Conservation (phyloP, 768 basidiomycete species). For the Dictyophora rubrovolvata region DNA sequence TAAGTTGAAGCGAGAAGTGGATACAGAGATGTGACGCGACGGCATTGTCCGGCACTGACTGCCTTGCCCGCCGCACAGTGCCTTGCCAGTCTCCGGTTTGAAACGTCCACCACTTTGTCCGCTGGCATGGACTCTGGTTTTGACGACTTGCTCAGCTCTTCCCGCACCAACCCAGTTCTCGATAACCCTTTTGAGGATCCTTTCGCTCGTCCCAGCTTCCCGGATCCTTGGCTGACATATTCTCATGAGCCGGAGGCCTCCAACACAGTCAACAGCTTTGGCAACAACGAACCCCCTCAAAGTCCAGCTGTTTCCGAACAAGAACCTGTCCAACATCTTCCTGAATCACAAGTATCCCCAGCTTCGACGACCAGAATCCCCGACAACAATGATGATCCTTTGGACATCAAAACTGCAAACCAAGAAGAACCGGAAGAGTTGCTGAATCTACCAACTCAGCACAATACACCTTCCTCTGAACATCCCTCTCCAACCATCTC, state of each 20-base stretch:
- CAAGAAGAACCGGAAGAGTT: conserved; percentile 5
- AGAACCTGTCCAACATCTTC: background rate
- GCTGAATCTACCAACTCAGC: background rate
- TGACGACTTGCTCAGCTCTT: conserved; percentile 61
- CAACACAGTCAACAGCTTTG: conserved; percentile 4
- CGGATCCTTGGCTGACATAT: conserved; percentile 68
- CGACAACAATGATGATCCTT: background rate
- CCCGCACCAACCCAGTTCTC: conserved; percentile 46
- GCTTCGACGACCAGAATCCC: background rate
- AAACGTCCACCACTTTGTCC: background rate
- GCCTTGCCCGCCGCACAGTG: too few relatives aligned
- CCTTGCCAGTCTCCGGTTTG: background rate
- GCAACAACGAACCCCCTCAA: conserved; percentile 5
- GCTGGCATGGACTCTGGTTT: conserved; percentile 27
- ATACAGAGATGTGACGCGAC: too few relatives aligned
- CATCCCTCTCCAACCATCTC: background rate
- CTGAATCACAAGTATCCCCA: background rate
- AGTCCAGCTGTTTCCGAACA: background rate
- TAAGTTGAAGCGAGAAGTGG: background rate
- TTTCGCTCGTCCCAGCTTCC: conserved; percentile 54
- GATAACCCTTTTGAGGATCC: conserved; percentile 70
- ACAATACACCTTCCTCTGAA: background rate
- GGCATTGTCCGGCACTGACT: too few relatives aligned
- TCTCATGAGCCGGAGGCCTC: conserved; percentile 22
- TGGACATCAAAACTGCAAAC: conserved; percentile 3